Evolutionary conservation across 164 flowering plant genomes (phyloP).

Genomic region (Cinnamomum chago): DNA sequence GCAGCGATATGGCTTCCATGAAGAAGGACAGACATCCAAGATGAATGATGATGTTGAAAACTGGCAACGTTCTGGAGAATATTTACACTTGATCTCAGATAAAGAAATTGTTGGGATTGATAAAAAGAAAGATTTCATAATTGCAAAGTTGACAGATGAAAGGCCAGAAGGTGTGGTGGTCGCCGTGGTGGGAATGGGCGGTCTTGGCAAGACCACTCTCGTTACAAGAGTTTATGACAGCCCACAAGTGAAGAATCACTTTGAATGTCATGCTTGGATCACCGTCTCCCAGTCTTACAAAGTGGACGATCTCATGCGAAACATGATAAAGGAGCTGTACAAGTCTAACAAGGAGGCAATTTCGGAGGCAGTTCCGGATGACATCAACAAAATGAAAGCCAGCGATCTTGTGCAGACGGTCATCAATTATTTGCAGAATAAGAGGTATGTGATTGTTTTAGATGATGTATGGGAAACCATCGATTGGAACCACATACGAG

Average conservation of each 20-base stretch:
- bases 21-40: background rate
- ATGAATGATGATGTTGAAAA: background rate
- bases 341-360: background rate
- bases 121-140: conserved; percentile 15
- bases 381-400: background rate
- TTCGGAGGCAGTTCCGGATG: background rate
- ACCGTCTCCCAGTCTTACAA: conserved; percentile 5
- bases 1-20: background rate
- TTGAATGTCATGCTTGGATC: conserved; percentile 20
- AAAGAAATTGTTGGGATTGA: conserved; percentile 30
- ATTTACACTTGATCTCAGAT: conserved; percentile 13
- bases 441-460: conserved; percentile 24
- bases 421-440: background rate
- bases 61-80: background rate
- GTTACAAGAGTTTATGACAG: conserved; percentile 14
- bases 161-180: background rate
- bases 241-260: background rate
- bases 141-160: conserved; percentile 20
- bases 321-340: conserved; percentile 5
- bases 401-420: background rate
- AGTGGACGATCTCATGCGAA: background rate
- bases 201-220: conserved; percentile 19
- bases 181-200: conserved; percentile 17
- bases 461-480: conserved; percentile 36
- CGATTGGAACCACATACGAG: conserved; percentile 22